A percentile compares a stretch with the other conserved stretches of the same genome.
Evolutionary conservation across 208 protist species (phyloP).

Genomic region (Acanthamoeba royreba): DNA sequence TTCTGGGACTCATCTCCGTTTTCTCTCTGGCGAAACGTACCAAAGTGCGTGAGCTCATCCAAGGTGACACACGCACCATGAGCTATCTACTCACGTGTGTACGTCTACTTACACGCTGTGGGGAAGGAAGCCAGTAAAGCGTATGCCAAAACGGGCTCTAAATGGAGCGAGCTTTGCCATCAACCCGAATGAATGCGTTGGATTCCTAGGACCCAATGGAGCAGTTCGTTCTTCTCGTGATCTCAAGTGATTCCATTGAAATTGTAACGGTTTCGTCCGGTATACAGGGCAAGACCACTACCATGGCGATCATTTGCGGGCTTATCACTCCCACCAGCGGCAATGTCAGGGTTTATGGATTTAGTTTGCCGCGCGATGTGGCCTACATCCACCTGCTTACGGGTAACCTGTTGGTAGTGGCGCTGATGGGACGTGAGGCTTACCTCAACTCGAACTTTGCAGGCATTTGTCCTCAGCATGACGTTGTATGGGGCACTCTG

Average conservation of each 20-base stretch:
- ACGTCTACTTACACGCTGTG: neutral
- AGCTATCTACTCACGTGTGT: no score
- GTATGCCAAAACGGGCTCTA: neutral
- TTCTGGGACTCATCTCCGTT: no score
- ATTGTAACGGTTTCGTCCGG: neutral
- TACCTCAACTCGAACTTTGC: no score
- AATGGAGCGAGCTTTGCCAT: neutral
- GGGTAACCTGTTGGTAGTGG: neutral
- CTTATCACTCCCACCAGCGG: neutral
- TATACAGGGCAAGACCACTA: constrained; percentile 66
- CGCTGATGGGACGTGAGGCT: neutral
- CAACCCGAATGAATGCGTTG: neutral
- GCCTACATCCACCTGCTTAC: neutral
- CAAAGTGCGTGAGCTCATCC: no score
- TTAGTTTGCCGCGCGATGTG: neutral
- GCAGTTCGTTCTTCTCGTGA: constrained; percentile 21
- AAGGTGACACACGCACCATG: no score
- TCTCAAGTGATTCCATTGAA: neutral
- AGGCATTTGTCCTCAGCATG: constrained; percentile 33
- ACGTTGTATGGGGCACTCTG: constrained; percentile 43
- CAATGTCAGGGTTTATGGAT: neutral
- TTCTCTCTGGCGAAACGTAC: no score
- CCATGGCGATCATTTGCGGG: constrained; percentile 40
- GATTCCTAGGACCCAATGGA: constrained; percentile 66
- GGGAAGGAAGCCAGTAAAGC: neutral